A percentile compares a stretch with the other conserved stretches of the same genome.
Evolutionary conservation across 495 filamentous ascomycete genomes (phyloP).

Genomic region (Aspergillus biplanus): DNA sequence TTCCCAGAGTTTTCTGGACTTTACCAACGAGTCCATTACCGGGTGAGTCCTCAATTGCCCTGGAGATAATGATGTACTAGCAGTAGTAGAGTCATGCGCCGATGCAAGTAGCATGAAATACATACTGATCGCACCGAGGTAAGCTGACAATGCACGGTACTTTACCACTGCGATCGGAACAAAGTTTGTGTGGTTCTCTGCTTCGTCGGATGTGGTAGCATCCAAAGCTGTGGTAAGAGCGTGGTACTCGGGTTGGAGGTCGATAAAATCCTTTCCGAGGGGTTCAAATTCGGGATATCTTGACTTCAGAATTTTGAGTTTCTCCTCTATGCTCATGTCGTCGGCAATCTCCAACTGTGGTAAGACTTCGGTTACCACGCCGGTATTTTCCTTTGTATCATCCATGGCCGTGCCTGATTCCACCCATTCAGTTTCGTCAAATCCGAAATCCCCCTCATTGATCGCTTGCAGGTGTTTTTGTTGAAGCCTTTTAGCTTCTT

Average conservation of each 20-base stretch:
- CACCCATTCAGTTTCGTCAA: conserved; percentile 86
- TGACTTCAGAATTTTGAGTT: conserved; percentile 71
- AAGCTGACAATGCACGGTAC: conserved; percentile 74
- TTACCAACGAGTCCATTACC: conserved; percentile 82
- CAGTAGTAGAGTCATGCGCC: conserved; percentile 53
- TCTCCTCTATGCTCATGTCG: conserved; percentile 75
- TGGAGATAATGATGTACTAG: conserved; percentile 60
- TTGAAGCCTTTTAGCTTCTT: conserved; percentile 83
- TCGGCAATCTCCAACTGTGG: conserved; percentile 80
- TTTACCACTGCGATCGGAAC: conserved; percentile 66
- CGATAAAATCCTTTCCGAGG: conserved; percentile 76
- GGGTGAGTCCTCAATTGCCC: conserved; percentile 81
- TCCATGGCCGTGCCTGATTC: conserved; percentile 45
- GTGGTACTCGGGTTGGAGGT: conserved; percentile 66
- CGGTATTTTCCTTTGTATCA: conserved; percentile 43
- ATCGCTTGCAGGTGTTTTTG: conserved; percentile 85
- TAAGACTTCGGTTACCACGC: conserved; percentile 77
- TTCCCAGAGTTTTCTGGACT: conserved; percentile 80
- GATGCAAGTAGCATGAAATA: conserved; percentile 92
- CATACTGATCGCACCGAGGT: conserved; percentile 83
- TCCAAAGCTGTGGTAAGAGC: conserved; percentile 60
- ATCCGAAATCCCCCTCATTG: conserved; percentile 87
- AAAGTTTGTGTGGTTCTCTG: conserved; percentile 33
- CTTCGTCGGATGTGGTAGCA: conserved; percentile 47
- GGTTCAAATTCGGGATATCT: conserved; percentile 92